Evolutionary conservation across 2,329 filamentous ascomycete genomes (phyloP), one percentile per base, ranked within the genome.

Genomic region (Pseudocercospora macadamiae): DNA sequence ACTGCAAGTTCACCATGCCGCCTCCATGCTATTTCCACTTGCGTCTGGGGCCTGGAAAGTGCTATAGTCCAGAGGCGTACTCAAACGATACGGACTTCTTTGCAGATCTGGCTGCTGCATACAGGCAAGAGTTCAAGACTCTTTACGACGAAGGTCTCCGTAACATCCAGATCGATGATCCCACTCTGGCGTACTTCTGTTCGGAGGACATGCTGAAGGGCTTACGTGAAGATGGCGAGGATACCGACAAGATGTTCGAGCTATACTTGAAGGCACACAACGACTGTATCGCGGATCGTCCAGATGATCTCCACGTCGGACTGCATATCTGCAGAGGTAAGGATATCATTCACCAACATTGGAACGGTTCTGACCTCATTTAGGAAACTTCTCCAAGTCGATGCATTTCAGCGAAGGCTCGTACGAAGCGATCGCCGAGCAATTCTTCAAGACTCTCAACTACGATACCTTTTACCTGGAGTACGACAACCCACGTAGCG

Each of bases 381-480:
- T 55, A 73, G 70, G 72, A 51, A 74, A 74, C 65, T 74, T 74
- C 66, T 71, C 71, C 62, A 73, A 74, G 65, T 70, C 69, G 12
- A 72, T 73, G 70, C 73, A 75, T 63, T 74, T 75, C 64, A 70
- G 67, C 55, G 71, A 74, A 54, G 73, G 73, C 57, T 71, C 67
- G 37, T 75, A 75, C 64, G 73, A 75, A 62, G 63, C 66, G 23
- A 75, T 75, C 59, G 73, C 73, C 14, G 68, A 73, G 67, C 64
- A 61, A 10, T 73, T 75, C 67, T 75, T 75, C 69, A 70, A 70
- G 62, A 68, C 70, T 1, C 68, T 75, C 56, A 71, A 74, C 62
- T 75, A 73, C 59, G 72, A 75, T 61, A 75, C 73, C 26, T 74
- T 74, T 65, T 75, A 75, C 65, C 69, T 75, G 44, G 73, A 75